Conservation (phyloP, 2,329 filamentous ascomycete genomes). For the Paraconiothyrium brasiliense region DNA sequence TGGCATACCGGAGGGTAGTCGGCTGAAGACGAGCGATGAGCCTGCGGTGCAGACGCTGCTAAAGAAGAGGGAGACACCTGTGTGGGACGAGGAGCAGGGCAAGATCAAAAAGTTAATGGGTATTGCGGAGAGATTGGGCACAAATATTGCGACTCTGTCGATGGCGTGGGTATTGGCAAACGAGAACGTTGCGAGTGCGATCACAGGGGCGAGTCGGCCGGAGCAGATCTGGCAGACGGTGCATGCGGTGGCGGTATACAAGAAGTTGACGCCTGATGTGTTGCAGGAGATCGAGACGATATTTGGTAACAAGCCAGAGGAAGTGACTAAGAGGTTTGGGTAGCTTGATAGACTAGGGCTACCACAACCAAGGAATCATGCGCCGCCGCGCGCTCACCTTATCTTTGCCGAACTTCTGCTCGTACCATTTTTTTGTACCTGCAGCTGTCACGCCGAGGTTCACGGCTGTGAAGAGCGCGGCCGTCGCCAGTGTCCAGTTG, state of each 20-base stretch:
- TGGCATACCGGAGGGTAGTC: slow-evolving; percentile 66
- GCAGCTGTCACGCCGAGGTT: slow-evolving; percentile 86
- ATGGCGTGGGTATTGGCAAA: slow-evolving; percentile 51
- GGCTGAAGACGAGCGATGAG: slow-evolving; percentile 65
- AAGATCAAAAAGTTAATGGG: slow-evolving; percentile 60
- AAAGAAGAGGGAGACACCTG: slow-evolving; percentile 57
- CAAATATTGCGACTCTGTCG: slow-evolving; percentile 58
- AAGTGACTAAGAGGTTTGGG: slow-evolving; percentile 36
- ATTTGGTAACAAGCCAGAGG: slow-evolving; percentile 44
- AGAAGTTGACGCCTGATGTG: slow-evolving; percentile 54
- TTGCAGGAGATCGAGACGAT: slow-evolving; percentile 54
- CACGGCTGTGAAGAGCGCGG: slow-evolving; percentile 74
- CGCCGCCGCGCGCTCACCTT: slow-evolving; percentile 40
- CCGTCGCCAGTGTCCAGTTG: slow-evolving; percentile 78
- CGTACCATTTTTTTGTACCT: slow-evolving; percentile 72
- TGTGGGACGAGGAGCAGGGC: slow-evolving; percentile 66
- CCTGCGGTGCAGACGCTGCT: slow-evolving; percentile 59
- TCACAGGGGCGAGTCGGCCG: slow-evolving; percentile 40
- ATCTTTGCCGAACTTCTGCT: slow-evolving; percentile 41
- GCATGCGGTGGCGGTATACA: slow-evolving; percentile 55
- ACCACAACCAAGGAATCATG: slow-evolving; percentile 48
- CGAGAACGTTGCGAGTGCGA: slow-evolving; percentile 38
- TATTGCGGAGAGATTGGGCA: slow-evolving; percentile 71
- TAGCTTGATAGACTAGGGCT: slow-evolving; percentile 22
- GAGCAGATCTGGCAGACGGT: slow-evolving; percentile 50